These are phyloP conservation scores for Allomyces macrogynus DNA, from an alignment of 192 early-diverging fungal species.

Conservation along the genomic window DNA sequence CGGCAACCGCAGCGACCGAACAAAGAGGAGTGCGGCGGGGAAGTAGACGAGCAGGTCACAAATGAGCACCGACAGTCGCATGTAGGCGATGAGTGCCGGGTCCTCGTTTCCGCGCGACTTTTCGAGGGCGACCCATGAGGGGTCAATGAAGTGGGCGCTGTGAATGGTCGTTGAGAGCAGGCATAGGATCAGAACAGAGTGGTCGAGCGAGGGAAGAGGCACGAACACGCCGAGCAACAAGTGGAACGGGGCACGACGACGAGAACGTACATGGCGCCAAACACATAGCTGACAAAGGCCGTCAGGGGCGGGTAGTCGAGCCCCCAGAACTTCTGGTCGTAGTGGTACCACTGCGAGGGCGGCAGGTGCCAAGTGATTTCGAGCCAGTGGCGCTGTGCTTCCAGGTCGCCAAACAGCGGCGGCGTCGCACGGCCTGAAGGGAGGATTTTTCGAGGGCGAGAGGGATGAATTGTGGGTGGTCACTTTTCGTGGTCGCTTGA, in stretches of 20 bases:
- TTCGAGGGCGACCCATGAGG: conserved; percentile 67
- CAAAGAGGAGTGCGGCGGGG: conserved; percentile 51
- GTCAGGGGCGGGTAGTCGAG: conserved; percentile 95
- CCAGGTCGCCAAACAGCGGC: conserved; percentile 87
- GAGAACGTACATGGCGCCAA: conserved; percentile 45
- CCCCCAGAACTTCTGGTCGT: conserved; percentile 79
- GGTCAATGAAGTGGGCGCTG: conserved; percentile 54
- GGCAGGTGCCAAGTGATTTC: conserved; percentile 74
- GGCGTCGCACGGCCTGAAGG: conserved; percentile 31
- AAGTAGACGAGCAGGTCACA: conserved; percentile 58
- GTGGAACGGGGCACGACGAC: not conserved
- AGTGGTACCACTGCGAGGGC: conserved; percentile 63
- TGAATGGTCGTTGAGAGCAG: too few species aligned
- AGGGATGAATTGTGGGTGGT: not conserved
- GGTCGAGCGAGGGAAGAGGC: not conserved
- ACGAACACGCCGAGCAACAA: conserved; percentile 2
- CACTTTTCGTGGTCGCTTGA: not conserved
- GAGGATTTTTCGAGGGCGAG: not conserved
- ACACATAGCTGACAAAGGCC: conserved; percentile 76
- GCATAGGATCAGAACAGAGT: not conserved
- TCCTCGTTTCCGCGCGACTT: conserved; percentile 68
- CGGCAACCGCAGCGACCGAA: conserved; percentile 11
- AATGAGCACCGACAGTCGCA: conserved; percentile 60
- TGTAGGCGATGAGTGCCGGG: conserved; percentile 58
- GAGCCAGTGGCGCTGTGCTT: conserved; percentile 98